Percentiles rank a stretch among this genome's conserved stretches.
Evolutionary conservation across 2,329 filamentous ascomycete species (phyloP).

Genomic region (Fusarium mexicanum): DNA sequence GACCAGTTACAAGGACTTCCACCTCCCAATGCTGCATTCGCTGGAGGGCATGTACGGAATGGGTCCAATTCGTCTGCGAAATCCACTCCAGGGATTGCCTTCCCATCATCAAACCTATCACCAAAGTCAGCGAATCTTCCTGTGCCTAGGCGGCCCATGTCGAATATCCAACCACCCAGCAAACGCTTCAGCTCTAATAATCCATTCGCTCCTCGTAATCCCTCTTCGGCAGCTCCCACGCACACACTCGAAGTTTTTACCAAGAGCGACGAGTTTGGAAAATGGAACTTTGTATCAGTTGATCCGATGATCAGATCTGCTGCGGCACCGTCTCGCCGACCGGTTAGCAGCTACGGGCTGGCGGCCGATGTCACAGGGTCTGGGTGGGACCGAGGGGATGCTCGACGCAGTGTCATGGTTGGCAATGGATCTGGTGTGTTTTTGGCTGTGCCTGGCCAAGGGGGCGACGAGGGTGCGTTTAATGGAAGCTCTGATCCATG

Average conservation of each 20-base stretch:
- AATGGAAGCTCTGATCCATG: constrained; percentile 38
- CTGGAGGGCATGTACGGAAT: constrained; percentile 45
- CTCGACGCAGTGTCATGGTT: constrained; percentile 64
- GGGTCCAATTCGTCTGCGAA: constrained; percentile 46
- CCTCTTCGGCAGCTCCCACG: constrained; percentile 52
- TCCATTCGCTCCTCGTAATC: constrained; percentile 58
- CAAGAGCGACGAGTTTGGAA: constrained; percentile 66
- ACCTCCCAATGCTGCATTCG: constrained; percentile 62
- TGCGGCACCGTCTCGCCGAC: constrained; percentile 49
- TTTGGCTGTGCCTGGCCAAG: constrained; percentile 58
- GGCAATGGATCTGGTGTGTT: constrained; percentile 63
- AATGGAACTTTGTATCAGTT: constrained; percentile 68
- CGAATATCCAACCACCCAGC: constrained; percentile 41
- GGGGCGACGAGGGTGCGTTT: constrained; percentile 7
- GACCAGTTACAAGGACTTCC: constrained; percentile 79
- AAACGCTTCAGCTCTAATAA: constrained; percentile 70
- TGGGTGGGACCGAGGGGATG: constrained; percentile 62
- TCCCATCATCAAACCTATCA: constrained; percentile 35
- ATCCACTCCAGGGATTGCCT: constrained; percentile 38
- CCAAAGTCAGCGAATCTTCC: constrained; percentile 39
- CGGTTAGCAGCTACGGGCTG: constrained; percentile 67
- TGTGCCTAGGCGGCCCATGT: constrained; percentile 43
- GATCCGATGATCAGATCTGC: constrained; percentile 45
- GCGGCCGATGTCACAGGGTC: constrained; percentile 59
- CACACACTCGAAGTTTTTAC: constrained; percentile 69